phyloP scores from a whole-genome alignment of 257 asterid species.

The Orobanche coerulescens region DNA sequence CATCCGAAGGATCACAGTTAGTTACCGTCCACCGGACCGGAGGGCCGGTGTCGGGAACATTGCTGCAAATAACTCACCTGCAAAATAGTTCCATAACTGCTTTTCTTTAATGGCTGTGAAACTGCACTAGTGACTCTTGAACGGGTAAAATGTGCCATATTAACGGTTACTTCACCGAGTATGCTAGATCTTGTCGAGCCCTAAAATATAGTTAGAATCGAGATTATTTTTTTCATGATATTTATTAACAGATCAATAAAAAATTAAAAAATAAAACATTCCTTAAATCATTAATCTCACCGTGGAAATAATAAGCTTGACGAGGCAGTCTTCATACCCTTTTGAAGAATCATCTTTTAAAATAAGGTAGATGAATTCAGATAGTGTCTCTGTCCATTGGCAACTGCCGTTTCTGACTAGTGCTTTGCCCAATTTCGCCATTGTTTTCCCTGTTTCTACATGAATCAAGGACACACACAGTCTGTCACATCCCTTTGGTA shows the following conservation, averaged over 20 bases:
- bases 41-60: no score
- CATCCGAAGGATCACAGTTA: no score
- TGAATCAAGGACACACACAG: slow-evolving; percentile 48
- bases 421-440: slow-evolving; percentile 61
- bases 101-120: slow-evolving; percentile 60
- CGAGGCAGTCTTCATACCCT: slow-evolving; percentile 50
- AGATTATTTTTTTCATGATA: neutral
- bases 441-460: slow-evolving; percentile 63
- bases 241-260: neutral
- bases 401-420: slow-evolving; percentile 63
- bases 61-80: slow-evolving; percentile 53
- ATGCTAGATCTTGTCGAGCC: slow-evolving; percentile 65
- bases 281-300: slow-evolving; percentile 27
- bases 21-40: no score
- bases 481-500: slow-evolving; percentile 97
- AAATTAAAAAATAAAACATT: neutral
- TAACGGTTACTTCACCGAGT: slow-evolving; percentile 71
- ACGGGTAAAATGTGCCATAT: slow-evolving; percentile 41
- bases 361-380: slow-evolving; percentile 62
- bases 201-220: slow-evolving; percentile 27
- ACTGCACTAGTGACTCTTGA: slow-evolving; percentile 50
- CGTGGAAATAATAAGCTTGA: slow-evolving; percentile 65
- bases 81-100: slow-evolving; percentile 61
- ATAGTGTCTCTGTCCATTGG: slow-evolving; percentile 66
- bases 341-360: slow-evolving; percentile 42